Conservation (phyloP, 2,329 filamentous ascomycete genomes). For the Ambrosiella xylebori region DNA sequence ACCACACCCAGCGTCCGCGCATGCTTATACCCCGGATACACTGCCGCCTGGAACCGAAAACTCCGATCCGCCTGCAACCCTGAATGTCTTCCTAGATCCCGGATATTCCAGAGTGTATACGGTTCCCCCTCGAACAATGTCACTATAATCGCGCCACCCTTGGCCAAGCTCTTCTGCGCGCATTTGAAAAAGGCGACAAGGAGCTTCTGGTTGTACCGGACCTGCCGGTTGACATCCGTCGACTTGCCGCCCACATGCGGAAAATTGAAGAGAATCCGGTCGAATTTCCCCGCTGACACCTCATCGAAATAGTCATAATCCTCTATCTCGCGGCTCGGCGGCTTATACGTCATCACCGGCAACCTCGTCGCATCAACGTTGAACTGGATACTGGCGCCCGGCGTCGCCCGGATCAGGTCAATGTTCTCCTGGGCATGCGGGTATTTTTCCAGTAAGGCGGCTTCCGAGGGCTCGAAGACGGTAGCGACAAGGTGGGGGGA, state of each 20-base stretch:
- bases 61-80: conserved; percentile 54
- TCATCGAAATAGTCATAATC: not conserved
- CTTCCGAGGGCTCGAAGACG: conserved; percentile 40
- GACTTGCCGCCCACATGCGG: conserved; percentile 85
- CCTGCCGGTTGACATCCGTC: conserved; percentile 87
- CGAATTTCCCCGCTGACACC: conserved; percentile 33
- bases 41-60: conserved; percentile 47
- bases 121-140: conserved; percentile 88
- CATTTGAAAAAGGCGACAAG: conserved; percentile 50
- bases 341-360: conserved; percentile 25
- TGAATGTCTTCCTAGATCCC: conserved; percentile 65
- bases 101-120: conserved; percentile 90
- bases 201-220: conserved; percentile 74
- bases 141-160: conserved; percentile 51
- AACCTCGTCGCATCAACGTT: conserved; percentile 50
- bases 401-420: conserved; percentile 25
- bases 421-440: conserved; percentile 49
- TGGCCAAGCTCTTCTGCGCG: conserved; percentile 27
- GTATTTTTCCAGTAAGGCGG: conserved; percentile 53
- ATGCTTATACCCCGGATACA: conserved; percentile 60
- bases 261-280: conserved; percentile 87
- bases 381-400: conserved; percentile 33
- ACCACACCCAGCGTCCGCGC: conserved; percentile 55
- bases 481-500: conserved; percentile 54
- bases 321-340: conserved; percentile 17